Conservation (phyloP, 148 eudicot genomes). For the Cornus kousa region DNA sequence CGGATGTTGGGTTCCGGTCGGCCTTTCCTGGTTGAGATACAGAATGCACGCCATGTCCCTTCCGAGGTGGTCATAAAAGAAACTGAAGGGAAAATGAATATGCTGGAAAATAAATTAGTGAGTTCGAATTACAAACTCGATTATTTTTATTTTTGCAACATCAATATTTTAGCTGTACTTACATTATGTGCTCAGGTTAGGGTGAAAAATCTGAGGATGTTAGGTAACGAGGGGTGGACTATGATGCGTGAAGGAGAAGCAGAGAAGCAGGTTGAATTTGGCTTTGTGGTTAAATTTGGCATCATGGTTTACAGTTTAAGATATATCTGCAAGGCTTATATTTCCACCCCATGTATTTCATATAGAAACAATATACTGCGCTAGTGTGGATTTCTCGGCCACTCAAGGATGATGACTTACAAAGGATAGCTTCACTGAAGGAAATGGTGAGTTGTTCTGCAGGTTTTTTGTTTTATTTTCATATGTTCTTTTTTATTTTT, state of each 20-base stretch:
- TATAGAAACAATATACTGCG: conserved; percentile 95
- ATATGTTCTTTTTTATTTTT: background rate
- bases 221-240: conserved; percentile 78
- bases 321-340: background rate
- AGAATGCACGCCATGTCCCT: conserved; percentile 74
- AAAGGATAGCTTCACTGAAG: conserved; percentile 54
- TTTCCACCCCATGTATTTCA: background rate
- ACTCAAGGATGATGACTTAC: conserved; percentile 64
- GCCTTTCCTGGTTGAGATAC: conserved; percentile 89
- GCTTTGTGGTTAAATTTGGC: conserved; percentile 4
- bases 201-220: conserved; percentile 76
- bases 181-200: conserved; percentile 47
- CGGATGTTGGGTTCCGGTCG: conserved; percentile 98
- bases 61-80: conserved; percentile 60
- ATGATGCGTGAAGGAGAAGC: conserved; percentile 99
- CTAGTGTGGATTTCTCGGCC: conserved; percentile 89
- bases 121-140: conserved; percentile 15
- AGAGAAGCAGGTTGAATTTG: conserved; percentile 75
- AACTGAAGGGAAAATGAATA: conserved; percentile 71
- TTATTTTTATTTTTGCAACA: background rate
- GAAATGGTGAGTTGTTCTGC: conserved; percentile 62
- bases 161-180: background rate
- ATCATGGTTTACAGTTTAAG: background rate
- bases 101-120: conserved; percentile 60
- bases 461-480: background rate